Evolutionary conservation across 1,284 basidiomycete genomes (phyloP), one percentile per base, ranked within the genome.

Genomic region (Coriolopsis trogii): DNA sequence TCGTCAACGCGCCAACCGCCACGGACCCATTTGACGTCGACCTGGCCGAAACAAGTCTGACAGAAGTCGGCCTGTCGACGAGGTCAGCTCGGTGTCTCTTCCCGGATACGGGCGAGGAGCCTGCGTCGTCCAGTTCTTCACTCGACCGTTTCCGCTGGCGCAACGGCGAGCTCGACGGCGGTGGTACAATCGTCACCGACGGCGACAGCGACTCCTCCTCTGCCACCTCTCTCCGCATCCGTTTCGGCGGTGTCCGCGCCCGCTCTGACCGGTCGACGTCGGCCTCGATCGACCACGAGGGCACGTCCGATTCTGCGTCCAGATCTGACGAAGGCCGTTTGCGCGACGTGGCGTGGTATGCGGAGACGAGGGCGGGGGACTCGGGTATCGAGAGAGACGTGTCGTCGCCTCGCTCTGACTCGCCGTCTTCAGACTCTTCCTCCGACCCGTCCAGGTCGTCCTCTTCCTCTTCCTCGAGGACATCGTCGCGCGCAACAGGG

Each of bases 191-290:
- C 8, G 47, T 21, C 0, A 34, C 25, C 4, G 56, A 16, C 12
- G 29, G 36, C 10, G 49, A 26, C 3, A 45, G 25, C 29, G 46
- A 15, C 18, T 59, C 46, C 20, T 69, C 65, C 52, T 61, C 69
- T 16, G 57, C 49, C 16, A 67, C 67, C 4, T 63, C 58, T 7
- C 55, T 47, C 16, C 69, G 56, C 15, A 63, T 58, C 25, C 68
- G 64, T 39, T 72, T 73, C 6, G 70, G 68, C 16, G 70, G 69
- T 1, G 70, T 67, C 28, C 47, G 60, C 3, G 51, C 42, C 18
- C 49, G 44, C 13, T 55, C 62, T 6, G 49, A 42, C 20, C 43
- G 29, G 29, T 51, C 39, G n/a, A 34, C 37, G 28, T 29, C 33
- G 41, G 43, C 39, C n/a, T 25, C 41, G 18, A 41, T 53, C 18